Percentiles rank a stretch among this genome's conserved stretches.
These are phyloP conservation scores for Aspergillus saccharolyticus DNA, from an alignment of 495 filamentous ascomycete species.

Conservation along the genomic window DNA sequence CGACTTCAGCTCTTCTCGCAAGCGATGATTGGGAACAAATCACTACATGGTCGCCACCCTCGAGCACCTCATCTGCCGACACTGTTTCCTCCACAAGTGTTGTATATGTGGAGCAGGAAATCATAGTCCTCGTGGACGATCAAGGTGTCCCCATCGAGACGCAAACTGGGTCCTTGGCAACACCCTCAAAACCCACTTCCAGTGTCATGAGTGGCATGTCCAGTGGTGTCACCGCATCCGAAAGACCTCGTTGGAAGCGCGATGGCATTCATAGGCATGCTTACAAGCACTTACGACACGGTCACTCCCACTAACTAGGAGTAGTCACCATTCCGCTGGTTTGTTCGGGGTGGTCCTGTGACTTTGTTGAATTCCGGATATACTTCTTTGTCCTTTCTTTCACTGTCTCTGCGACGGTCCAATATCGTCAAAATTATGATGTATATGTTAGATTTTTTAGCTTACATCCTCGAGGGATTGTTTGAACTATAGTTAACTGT, in stretches of 20 bases:
- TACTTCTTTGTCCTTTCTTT: not conserved
- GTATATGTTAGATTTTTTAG: not conserved
- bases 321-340: not conserved
- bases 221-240: constrained; percentile 25
- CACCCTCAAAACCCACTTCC: constrained; percentile 18
- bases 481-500: not conserved
- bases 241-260: constrained; percentile 13
- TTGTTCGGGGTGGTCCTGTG: constrained; percentile 11
- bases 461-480: not conserved
- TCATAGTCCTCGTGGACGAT: constrained; percentile 33
- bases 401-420: not conserved
- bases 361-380: not conserved
- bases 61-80: constrained; percentile 23
- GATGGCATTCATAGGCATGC: constrained; percentile 11
- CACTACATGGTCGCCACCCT: constrained; percentile 21
- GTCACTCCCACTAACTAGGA: constrained; percentile 17
- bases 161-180: constrained; percentile 16
- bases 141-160: constrained; percentile 25
- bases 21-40: not conserved
- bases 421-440: not conserved
- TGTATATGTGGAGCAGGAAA: constrained; percentile 33
- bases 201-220: constrained; percentile 15
- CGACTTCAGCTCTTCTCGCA: not conserved
- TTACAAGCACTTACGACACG: constrained; percentile 24
- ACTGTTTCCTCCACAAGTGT: constrained; percentile 30